phyloP scores from a whole-genome alignment of 208 protist species.

The Angomonas desouzai region DNA sequence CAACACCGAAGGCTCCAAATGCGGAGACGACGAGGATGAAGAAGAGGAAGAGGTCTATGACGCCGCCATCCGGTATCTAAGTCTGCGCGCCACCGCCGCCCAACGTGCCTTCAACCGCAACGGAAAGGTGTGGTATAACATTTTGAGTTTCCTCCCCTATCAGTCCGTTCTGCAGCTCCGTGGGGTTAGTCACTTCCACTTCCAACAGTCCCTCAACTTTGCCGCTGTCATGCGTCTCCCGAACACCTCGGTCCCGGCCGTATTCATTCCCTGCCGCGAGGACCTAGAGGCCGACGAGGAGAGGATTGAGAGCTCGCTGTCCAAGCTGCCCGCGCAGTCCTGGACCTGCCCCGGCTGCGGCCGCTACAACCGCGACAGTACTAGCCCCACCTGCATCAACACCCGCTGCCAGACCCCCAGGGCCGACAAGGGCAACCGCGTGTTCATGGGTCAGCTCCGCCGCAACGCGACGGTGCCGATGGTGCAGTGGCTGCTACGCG shows the following conservation, averaged over 20 bases:
- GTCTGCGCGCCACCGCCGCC: neutral
- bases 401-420: neutral
- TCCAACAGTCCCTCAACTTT: conserved; percentile 37
- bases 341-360: conserved; percentile 29
- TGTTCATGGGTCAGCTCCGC: conserved; percentile 81
- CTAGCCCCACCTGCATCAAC: neutral
- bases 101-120: conserved; percentile 14
- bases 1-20: conserved; percentile 26
- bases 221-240: conserved; percentile 45
- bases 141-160: conserved; percentile 56
- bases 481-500: conserved; percentile 62
- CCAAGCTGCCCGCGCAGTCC: conserved; percentile 6
- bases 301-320: conserved; percentile 30
- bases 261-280: conserved; percentile 68
- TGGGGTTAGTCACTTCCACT: conserved; percentile 44
- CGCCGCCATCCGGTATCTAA: neutral
- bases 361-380: conserved; percentile 15
- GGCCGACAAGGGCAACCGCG: conserved; percentile 17
- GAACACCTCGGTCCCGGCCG: conserved; percentile 25
- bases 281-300: conserved; percentile 53
- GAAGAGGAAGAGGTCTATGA: conserved; percentile 20
- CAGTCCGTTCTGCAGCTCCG: conserved; percentile 30
- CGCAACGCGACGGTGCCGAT: conserved; percentile 64
- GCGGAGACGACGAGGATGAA: conserved; percentile 27
- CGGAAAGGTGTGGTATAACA: conserved; percentile 31